Base-by-base conservation (phyloP, 2,329 filamentous ascomycete genomes). In the Aspergillus sp. region DNA sequence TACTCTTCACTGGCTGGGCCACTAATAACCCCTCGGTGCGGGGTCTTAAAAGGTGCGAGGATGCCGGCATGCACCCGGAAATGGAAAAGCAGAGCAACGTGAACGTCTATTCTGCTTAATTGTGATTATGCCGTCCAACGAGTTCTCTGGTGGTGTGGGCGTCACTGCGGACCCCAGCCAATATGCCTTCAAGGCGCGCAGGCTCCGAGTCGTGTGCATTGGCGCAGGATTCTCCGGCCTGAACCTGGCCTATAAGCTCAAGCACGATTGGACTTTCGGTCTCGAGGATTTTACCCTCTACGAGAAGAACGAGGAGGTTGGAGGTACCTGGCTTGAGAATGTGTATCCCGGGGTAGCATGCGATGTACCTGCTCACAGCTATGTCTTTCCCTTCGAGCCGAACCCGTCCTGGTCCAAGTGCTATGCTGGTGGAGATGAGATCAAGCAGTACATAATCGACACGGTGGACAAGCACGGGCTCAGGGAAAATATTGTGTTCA, bases 381-480 rank as follows among this genome's bases (percentile, higher is more conserved):
- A 73, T 46, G 60, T 64, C 9, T 67, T 66, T 28, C 68, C 66
- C 3, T 74, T 69, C 47, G 66, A 69, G 7, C 68, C 69, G 2
- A 73, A 73, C 26, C 68, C 69, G 0, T 58, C 67, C 34, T 74
- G 70, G 70, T 65, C 63, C 0, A 60, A 66, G 7, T 68, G 68
- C 38, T 73, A 71, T 43, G 67, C 67, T 2, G 58, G 56, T 4
- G 65, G 67, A 1, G 52, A 55, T 7, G 71, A 73, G 51, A 73
- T 74, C 28, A 60, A 65, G n/a, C 60, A 67, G n/a, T 74, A 74
- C 48, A 67, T 72, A 57, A 59, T 68, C 40, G 47, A 52, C 2
- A 62, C 62, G 4, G 67, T 66, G 3, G 61, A 56, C 35, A 72
- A 73, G 52, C 67, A 67, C 44, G 57, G 62, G n/a, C 59, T 71